Evolutionary conservation across 2,329 filamentous ascomycete species (phyloP).

Genomic region (Pyricularia pennisetigena): DNA sequence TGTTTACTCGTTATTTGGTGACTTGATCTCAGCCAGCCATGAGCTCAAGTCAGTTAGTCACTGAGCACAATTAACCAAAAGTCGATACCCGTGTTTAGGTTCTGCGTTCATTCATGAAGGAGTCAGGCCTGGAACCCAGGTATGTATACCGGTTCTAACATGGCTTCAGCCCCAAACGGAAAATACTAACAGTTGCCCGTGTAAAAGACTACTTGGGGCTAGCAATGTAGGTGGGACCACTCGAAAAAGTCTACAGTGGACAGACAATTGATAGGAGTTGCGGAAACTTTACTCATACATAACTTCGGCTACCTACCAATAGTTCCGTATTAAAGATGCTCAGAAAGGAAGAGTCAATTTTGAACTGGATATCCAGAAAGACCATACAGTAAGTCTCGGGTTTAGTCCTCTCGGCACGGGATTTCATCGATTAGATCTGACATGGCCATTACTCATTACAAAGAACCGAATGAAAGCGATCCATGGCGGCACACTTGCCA

Average conservation of each 20-base stretch:
- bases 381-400: constrained; percentile 57
- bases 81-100: constrained; percentile 41
- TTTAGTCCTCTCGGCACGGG: not conserved
- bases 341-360: constrained; percentile 61
- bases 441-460: not conserved
- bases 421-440: not conserved
- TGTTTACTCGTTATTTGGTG: not conserved
- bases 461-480: constrained; percentile 69
- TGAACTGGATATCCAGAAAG: constrained; percentile 62
- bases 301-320: not conserved
- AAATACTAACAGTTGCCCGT: not conserved
- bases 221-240: constrained; percentile 12
- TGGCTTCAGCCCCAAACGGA: not conserved
- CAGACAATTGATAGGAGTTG: not conserved
- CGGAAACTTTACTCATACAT: not conserved
- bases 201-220: constrained; percentile 27
- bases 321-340: constrained; percentile 61
- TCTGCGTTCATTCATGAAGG: constrained; percentile 73
- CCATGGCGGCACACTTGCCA: constrained; percentile 71
- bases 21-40: not conserved
- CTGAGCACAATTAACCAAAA: not conserved
- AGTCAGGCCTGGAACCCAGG: constrained; percentile 85
- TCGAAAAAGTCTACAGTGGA: not conserved
- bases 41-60: not conserved
- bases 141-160: constrained; percentile 26